Percentiles rank a stretch among this genome's conserved stretches.
phyloP scores from a whole-genome alignment of 768 basidiomycete species.

The Rubroboletus satanas region DNA sequence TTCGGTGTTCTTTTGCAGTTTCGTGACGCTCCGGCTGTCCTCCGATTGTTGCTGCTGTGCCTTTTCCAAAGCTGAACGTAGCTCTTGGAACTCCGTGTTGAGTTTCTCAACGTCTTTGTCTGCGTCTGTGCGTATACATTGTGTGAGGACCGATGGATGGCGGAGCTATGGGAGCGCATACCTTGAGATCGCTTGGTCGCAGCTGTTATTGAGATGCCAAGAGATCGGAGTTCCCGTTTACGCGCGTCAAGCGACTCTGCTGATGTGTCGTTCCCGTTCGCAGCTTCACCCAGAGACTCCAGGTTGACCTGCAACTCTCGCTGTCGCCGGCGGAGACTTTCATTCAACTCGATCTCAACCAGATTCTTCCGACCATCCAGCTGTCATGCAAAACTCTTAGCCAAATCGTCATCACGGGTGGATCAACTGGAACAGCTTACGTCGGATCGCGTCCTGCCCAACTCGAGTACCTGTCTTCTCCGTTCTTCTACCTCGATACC shows the following conservation, averaged over 20 bases:
- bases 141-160: not conserved
- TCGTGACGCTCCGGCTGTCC: slow-evolving; percentile 81
- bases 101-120: slow-evolving; percentile 72
- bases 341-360: slow-evolving; percentile 90
- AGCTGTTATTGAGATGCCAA: slow-evolving; percentile 63
- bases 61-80: slow-evolving; percentile 62
- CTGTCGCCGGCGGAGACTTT: slow-evolving; percentile 73
- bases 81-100: slow-evolving; percentile 60
- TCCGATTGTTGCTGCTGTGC: slow-evolving; percentile 81
- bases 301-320: slow-evolving; percentile 76
- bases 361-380: slow-evolving; percentile 73
- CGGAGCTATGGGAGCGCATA: slow-evolving; percentile 17
- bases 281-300: slow-evolving; percentile 67
- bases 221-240: slow-evolving; percentile 60
- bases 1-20: slow-evolving; percentile 93
- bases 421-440: slow-evolving; percentile 38
- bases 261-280: slow-evolving; percentile 52
- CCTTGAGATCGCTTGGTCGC: slow-evolving; percentile 63
- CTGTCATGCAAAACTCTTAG: slow-evolving; percentile 8
- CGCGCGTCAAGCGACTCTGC: slow-evolving; percentile 66
- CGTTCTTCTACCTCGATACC: slow-evolving; percentile 73
- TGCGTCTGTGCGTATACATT: slow-evolving; percentile 41
- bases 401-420: not conserved
- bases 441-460: slow-evolving; percentile 65
- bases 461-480: slow-evolving; percentile 64